Base-by-base conservation (phyloP, 2,329 filamentous ascomycete genomes). In the Colletotrichum caudatum region DNA sequence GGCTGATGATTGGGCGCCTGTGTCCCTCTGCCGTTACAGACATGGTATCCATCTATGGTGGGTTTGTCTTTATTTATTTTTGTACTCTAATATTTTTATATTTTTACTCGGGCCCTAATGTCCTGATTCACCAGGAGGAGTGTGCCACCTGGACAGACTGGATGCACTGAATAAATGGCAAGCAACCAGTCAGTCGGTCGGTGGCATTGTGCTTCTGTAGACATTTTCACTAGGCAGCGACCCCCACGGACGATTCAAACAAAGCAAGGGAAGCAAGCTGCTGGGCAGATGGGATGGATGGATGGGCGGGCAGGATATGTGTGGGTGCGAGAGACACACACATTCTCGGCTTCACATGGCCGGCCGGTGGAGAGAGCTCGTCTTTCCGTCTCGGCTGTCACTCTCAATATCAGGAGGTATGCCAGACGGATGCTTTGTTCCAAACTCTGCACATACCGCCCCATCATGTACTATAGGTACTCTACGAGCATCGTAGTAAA, bases 201-300 rank as follows among this genome's bases (percentile, higher is more conserved):
- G 23, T 35, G 29, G 29, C 39, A 33, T 41, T 23, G n/a, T 46
- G 51, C 39, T 58, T 53, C 53, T 54, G 23, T 50, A 48, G 35
- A 64, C 18, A 37, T 5, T 35, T 29, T 51, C 26, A 18, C 33
- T 16, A 26, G 5, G 26, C 50, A 29, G 18, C 44, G 4, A n/a
- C 29, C 46, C 44, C 59, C 46, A 51, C 46, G 59, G 46, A 62
- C 46, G 33, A 18, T 23, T 41, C 46, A 29, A 9, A 2, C 35
- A 37, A 37, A 51, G 46, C 26, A 29, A 39, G n/a, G 12, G 16
- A 23, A 7, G 8, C 33, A 41, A 39, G 41, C 18, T 12, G 26
- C 23, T 64, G 59, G 51, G 65, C 50, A 68, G 65, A 62, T 26
- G 65, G 54, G 65, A 64, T 46, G 44, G 41, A 44, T 18, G 39